Percentiles rank a stretch among this genome's conserved stretches.
phyloP scores from a whole-genome alignment of 2,329 filamentous ascomycete species.

The Trichoderma semiorbis region DNA sequence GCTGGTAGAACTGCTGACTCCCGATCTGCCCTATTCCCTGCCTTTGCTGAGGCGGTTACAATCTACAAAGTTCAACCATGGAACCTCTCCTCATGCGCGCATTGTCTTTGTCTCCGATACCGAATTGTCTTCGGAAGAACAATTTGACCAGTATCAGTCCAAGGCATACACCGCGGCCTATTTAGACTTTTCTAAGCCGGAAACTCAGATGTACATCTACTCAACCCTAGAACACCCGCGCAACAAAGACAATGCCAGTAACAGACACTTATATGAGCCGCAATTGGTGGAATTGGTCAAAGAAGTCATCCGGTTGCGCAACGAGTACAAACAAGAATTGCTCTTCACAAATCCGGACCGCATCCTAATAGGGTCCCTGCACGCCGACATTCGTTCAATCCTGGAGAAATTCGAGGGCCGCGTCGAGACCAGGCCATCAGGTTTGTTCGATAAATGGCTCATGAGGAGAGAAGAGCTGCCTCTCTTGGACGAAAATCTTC shows the following conservation, averaged over 20 bases:
- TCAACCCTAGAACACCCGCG: slow-evolving; percentile 42
- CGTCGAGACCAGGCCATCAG: slow-evolving; percentile 28
- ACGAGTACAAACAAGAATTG: slow-evolving; percentile 22
- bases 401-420: slow-evolving; percentile 26
- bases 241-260: neutral
- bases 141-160: neutral
- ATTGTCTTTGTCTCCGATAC: slow-evolving; percentile 38
- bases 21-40: slow-evolving; percentile 55
- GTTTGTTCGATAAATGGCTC: slow-evolving; percentile 54
- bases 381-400: slow-evolving; percentile 29
- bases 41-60: slow-evolving; percentile 62
- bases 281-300: slow-evolving; percentile 35
- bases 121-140: neutral
- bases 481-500: slow-evolving; percentile 30
- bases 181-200: slow-evolving; percentile 58
- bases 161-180: slow-evolving; percentile 54
- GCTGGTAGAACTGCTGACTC: slow-evolving; percentile 47
- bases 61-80: slow-evolving; percentile 45
- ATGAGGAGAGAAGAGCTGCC: slow-evolving; percentile 49
- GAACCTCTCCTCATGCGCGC: slow-evolving; percentile 41
- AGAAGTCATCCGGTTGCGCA: slow-evolving; percentile 29
- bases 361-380: slow-evolving; percentile 37
- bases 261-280: slow-evolving; percentile 27
- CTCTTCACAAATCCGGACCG: slow-evolving; percentile 23
- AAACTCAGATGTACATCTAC: slow-evolving; percentile 65